These are phyloP conservation scores for Danielozyma ontarioensis DNA, from an alignment of 805 yeast genomes.

Conservation along the genomic window DNA sequence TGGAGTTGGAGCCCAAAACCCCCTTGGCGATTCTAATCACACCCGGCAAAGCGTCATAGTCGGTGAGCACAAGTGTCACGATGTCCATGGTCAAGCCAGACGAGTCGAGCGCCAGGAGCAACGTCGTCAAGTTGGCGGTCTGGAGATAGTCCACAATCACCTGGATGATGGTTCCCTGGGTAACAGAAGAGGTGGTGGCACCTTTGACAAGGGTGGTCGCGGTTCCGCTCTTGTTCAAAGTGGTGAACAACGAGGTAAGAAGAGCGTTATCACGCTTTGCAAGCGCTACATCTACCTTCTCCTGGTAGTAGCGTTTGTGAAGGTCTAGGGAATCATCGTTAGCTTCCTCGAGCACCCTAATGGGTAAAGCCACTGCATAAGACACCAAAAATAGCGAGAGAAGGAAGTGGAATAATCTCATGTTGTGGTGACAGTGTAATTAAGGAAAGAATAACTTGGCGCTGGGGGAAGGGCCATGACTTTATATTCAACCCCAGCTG, in stretches of 20 bases:
- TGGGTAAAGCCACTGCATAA: conserved; percentile 1
- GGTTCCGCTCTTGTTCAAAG: conserved; percentile 17
- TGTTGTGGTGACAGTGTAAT: too few species aligned
- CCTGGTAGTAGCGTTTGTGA: background rate
- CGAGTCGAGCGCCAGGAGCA: conserved; percentile 19
- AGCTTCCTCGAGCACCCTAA: background rate
- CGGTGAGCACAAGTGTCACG: conserved; percentile 13
- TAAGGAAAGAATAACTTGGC: too few species aligned
- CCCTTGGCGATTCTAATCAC: conserved; percentile 8
- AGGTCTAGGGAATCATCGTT: background rate
- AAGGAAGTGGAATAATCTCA: background rate
- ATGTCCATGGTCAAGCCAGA: conserved; percentile 24
- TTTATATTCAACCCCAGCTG: too few species aligned
- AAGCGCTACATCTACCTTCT: background rate
- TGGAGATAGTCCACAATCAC: conserved; percentile 19
- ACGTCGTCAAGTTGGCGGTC: conserved; percentile 14
- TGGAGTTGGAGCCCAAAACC: conserved; percentile 4
- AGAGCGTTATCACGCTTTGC: conserved; percentile 13
- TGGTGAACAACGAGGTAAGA: conserved; percentile 17
- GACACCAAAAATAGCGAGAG: background rate
- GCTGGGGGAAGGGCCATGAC: too few species aligned
- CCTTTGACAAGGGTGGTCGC: conserved; percentile 15
- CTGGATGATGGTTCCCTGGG: conserved; percentile 19
- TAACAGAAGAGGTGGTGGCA: conserved; percentile 16
- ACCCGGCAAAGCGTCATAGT: conserved; percentile 14